A percentile compares a stretch with the other conserved stretches of the same genome.
Evolutionary conservation across 2,329 filamentous ascomycete genomes (phyloP).

Genomic region (Paradendryphiella salina): DNA sequence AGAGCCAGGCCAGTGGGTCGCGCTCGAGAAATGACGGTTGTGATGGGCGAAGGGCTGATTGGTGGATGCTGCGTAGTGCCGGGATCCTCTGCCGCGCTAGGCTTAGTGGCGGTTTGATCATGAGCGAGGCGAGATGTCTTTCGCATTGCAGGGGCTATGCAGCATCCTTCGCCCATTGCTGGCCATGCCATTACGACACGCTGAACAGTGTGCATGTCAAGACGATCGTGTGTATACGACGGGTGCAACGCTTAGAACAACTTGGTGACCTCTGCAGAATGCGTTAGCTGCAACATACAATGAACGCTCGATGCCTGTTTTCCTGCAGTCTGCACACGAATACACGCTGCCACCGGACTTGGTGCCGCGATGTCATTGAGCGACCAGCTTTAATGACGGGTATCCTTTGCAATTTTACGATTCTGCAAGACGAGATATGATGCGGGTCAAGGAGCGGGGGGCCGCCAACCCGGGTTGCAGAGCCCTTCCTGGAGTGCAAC

Average conservation of each 20-base stretch:
- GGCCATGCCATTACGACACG: neutral
- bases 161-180: slow-evolving; percentile 2
- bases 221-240: no score
- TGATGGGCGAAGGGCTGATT: slow-evolving; percentile 15
- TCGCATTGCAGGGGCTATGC: slow-evolving; percentile 24
- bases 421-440: slow-evolving; percentile 3
- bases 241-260: no score
- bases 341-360: neutral
- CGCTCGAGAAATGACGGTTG: slow-evolving; percentile 17
- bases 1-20: slow-evolving; percentile 12
- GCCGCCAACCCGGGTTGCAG: neutral
- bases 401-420: slow-evolving; percentile 14
- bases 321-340: neutral
- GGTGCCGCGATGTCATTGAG: neutral
- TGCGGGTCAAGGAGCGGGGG: slow-evolving; percentile 1
- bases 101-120: slow-evolving; percentile 19
- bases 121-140: slow-evolving; percentile 21
- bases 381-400: slow-evolving; percentile 10
- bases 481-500: neutral
- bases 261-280: no score
- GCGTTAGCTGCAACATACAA: neutral
- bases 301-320: neutral
- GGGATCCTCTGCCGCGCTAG: slow-evolving; percentile 12
- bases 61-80: slow-evolving; percentile 23
- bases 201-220: neutral